phyloP scores from a whole-genome alignment of 768 basidiomycete species.

The Collybia sp. region DNA sequence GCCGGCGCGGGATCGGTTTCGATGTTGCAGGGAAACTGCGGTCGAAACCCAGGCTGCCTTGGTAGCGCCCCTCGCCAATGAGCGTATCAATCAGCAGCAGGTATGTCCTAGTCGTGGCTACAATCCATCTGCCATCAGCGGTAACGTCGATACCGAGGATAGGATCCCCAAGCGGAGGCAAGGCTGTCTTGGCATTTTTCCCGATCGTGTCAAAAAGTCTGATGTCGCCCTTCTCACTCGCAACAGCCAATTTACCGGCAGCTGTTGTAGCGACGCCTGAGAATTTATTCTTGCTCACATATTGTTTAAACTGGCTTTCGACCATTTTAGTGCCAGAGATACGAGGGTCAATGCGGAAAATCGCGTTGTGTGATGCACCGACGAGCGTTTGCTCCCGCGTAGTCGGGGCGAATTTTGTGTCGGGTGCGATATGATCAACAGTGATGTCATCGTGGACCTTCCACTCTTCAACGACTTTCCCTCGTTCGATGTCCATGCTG shows the following conservation, averaged over 20 bases:
- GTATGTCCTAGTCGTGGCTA: constrained; percentile 94
- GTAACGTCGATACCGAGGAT: constrained; percentile 94
- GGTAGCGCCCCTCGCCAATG: constrained; percentile 86
- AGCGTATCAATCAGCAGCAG: constrained; percentile 91
- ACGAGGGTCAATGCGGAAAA: constrained; percentile 98
- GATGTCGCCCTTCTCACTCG: constrained; percentile 95
- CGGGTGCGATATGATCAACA: constrained; percentile 88
- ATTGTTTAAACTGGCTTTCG: constrained; percentile 93
- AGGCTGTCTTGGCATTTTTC: constrained; percentile 97
- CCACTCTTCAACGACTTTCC: constrained; percentile 98
- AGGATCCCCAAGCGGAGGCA: constrained; percentile 92
- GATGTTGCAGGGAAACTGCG: constrained; percentile 91
- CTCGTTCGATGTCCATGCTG: constrained; percentile 89
- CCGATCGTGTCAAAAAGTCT: constrained; percentile 93
- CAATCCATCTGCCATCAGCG: constrained; percentile 89
- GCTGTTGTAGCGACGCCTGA: constrained; percentile 89
- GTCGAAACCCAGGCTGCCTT: constrained; percentile 85
- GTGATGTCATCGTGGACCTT: constrained; percentile 88
- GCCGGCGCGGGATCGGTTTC: constrained; percentile 85
- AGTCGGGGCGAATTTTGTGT: constrained; percentile 92
- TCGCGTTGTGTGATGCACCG: constrained; percentile 88
- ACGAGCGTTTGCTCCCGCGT: constrained; percentile 91
- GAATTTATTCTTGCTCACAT: constrained; percentile 92
- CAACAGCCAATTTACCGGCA: constrained; percentile 83
- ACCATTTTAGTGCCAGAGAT: constrained; percentile 90